Percentiles rank a stretch among this genome's conserved stretches.
These are phyloP conservation scores for Claviceps capensis DNA, from an alignment of 2,329 filamentous ascomycete species.

Conservation along the genomic window DNA sequence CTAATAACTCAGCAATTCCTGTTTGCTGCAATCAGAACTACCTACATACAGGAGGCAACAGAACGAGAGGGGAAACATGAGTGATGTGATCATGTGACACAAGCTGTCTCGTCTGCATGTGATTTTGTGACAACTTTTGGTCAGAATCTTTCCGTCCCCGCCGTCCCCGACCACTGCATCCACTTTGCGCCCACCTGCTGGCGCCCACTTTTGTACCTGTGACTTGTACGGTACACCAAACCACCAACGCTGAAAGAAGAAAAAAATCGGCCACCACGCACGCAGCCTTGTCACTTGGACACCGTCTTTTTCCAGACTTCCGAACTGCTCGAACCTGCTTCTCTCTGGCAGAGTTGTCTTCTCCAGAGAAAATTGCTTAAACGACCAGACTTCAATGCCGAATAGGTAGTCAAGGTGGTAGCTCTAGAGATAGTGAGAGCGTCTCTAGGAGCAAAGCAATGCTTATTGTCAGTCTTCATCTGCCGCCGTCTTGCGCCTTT, in stretches of 20 bases:
- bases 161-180: slow-evolving; percentile 1
- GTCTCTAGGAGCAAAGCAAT: slow-evolving; percentile 60
- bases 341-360: background rate
- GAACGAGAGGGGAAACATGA: no score
- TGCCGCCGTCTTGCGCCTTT: slow-evolving; percentile 8
- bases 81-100: no score
- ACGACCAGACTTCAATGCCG: slow-evolving; percentile 36
- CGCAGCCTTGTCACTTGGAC: background rate
- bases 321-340: background rate
- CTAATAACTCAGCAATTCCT: no score
- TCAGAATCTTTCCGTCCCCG: background rate
- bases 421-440: slow-evolving; percentile 69
- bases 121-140: no score
- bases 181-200: slow-evolving; percentile 1
- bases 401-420: slow-evolving; percentile 53
- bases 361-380: background rate
- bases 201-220: slow-evolving; percentile 2
- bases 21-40: no score
- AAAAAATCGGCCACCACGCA: slow-evolving; percentile 12
- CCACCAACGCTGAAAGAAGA: slow-evolving; percentile 6
- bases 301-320: background rate
- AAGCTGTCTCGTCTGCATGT: no score
- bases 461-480: slow-evolving; percentile 32
- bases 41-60: no score
- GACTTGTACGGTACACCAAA: slow-evolving; percentile 12